A percentile compares a stretch with the other conserved stretches of the same genome.
These are phyloP conservation scores for Mikania micrantha DNA, from an alignment of 129 eudicot species.

Conservation along the genomic window DNA sequence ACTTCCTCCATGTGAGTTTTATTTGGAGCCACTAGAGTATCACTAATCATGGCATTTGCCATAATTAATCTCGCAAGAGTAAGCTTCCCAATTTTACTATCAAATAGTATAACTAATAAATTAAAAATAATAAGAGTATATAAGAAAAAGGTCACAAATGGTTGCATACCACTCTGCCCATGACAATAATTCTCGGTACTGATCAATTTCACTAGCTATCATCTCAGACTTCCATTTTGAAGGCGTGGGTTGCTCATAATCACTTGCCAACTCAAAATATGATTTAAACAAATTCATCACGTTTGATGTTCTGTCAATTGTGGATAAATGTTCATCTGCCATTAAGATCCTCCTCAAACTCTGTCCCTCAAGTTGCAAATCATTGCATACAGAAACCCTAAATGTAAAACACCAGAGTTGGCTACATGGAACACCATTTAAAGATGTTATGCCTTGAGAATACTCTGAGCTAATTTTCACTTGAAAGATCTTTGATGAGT, in stretches of 20 bases:
- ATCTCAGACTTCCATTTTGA: constrained; percentile 51
- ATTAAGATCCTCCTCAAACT: constrained; percentile 35
- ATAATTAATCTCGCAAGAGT: constrained; percentile 88
- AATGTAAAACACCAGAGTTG: constrained; percentile 37
- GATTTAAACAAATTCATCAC: constrained; percentile 19
- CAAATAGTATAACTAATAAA: background rate
- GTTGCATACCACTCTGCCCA: constrained; percentile 55
- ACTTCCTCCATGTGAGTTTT: constrained; percentile 42
- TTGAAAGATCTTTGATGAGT: constrained; percentile 32
- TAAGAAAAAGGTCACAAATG: background rate
- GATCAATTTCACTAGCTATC: constrained; percentile 57
- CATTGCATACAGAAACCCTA: constrained; percentile 34
- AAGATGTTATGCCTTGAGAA: constrained; percentile 51
- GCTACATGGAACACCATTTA: constrained; percentile 36
- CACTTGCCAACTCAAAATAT: constrained; percentile 23
- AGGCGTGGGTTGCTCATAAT: constrained; percentile 26
- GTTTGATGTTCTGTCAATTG: constrained; percentile 24
- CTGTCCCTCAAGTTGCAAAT: constrained; percentile 25
- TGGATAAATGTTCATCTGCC: constrained; percentile 42
- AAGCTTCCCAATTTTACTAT: constrained; percentile 91
- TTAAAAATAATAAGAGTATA: background rate
- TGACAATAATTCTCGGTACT: constrained; percentile 57
- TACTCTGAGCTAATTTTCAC: constrained; percentile 49
- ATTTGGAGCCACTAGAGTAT: constrained; percentile 10
- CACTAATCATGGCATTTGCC: constrained; percentile 45